Conservation (phyloP, 805 yeast species). For the Nadsonia fulvescens region DNA sequence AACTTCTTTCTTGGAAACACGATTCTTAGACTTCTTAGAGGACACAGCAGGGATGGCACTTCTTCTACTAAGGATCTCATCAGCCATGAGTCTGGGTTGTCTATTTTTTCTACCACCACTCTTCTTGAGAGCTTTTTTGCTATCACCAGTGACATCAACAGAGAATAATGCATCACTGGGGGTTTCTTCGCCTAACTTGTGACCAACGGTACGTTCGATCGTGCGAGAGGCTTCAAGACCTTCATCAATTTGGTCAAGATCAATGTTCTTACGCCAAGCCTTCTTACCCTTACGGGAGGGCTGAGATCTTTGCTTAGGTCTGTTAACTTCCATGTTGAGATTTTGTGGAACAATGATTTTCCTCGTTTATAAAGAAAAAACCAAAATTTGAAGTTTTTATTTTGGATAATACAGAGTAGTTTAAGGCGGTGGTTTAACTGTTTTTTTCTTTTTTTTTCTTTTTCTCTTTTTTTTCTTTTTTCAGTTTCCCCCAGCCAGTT, state of each 20-base stretch:
- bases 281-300: conserved; percentile 81
- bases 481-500: no score
- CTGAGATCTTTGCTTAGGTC: conserved; percentile 48
- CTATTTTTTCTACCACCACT: conserved; percentile 22
- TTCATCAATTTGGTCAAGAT: conserved; percentile 57
- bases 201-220: conserved; percentile 24
- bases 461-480: no score
- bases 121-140: conserved; percentile 22
- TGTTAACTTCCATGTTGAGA: conserved; percentile 19
- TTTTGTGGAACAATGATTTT: no score
- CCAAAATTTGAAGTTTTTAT: no score
- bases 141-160: conserved; percentile 53
- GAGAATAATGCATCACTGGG: conserved; percentile 33
- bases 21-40: conserved; percentile 17
- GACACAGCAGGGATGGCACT: conserved; percentile 61
- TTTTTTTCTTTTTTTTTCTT: no score
- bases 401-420: no score
- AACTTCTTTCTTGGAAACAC: conserved; percentile 43
- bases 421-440: no score
- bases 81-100: conserved; percentile 32
- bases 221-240: conserved; percentile 57
- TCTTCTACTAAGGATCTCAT: conserved; percentile 54
- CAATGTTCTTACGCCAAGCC: conserved; percentile 87
- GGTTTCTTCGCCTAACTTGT: conserved; percentile 16
- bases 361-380: no score